These are phyloP conservation scores for Vickermania ingenoplastis DNA, from an alignment of 208 protist genomes.

Conservation along the genomic window DNA sequence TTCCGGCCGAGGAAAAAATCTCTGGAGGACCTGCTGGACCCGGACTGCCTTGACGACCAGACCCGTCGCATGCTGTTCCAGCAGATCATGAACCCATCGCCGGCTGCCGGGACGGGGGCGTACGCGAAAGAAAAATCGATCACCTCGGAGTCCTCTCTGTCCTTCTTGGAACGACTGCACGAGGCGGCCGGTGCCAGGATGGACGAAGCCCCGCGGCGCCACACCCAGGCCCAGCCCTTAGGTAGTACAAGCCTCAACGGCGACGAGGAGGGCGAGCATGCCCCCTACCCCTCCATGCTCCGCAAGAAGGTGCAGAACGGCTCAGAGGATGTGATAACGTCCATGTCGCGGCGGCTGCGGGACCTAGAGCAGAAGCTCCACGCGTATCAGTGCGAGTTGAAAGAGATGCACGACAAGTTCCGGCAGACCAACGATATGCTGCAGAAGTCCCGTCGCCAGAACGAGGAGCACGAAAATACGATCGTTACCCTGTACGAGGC, in stretches of 20 bases:
- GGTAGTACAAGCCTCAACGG: too few species aligned
- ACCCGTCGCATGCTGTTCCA: slow-evolving; percentile 58
- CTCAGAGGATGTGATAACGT: slow-evolving; percentile 38
- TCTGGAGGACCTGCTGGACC: slow-evolving; percentile 38
- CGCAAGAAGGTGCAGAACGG: slow-evolving; percentile 29
- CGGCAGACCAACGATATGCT: slow-evolving; percentile 33
- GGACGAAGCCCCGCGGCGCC: neutral
- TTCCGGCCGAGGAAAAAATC: neutral
- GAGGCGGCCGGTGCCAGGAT: neutral
- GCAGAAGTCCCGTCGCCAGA: slow-evolving; percentile 34
- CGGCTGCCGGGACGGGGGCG: slow-evolving; percentile 2
- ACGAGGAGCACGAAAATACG: slow-evolving; percentile 55
- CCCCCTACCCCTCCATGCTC: slow-evolving; percentile 35
- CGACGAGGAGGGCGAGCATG: slow-evolving; percentile 7
- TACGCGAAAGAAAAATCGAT: slow-evolving; percentile 3
- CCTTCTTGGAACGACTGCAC: neutral
- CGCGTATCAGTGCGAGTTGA: slow-evolving; percentile 59
- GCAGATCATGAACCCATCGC: slow-evolving; percentile 24
- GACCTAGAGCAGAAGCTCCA: slow-evolving; percentile 58
- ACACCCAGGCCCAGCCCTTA: neutral
- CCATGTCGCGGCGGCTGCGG: slow-evolving; percentile 64
- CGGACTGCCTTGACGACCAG: slow-evolving; percentile 76
- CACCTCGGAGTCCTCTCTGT: neutral
- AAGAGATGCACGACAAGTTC: slow-evolving; percentile 62
- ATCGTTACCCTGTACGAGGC: slow-evolving; percentile 66